phyloP scores from a whole-genome alignment of 345 rosid genomes.

The Boechera retrofracta region DNA sequence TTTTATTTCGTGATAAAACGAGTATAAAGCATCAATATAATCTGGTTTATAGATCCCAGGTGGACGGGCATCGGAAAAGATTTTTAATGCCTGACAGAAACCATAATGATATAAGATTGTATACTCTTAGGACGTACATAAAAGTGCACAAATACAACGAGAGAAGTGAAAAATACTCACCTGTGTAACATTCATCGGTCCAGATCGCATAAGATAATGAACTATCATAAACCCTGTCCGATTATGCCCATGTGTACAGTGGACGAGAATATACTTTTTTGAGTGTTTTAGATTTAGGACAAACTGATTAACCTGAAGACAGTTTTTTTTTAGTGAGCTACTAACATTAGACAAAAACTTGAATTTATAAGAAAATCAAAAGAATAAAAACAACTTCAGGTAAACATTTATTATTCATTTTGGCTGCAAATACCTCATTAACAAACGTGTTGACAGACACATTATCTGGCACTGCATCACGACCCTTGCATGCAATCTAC shows the following conservation, averaged over 20 bases:
- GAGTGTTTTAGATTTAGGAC: conserved; percentile 68
- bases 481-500: conserved; percentile 93
- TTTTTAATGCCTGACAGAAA: conserved; percentile 73
- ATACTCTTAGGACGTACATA: conserved; percentile 13
- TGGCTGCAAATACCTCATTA: conserved; percentile 63
- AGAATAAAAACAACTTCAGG: neutral
- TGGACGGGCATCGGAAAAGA: conserved; percentile 87
- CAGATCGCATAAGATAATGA: conserved; percentile 90
- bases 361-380: neutral
- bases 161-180: conserved; percentile 46
- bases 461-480: conserved; percentile 90
- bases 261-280: conserved; percentile 90
- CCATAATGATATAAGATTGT: conserved; percentile 21
- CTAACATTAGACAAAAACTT: conserved; percentile 7
- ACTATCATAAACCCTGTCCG: conserved; percentile 98
- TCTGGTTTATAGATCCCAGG: conserved; percentile 98
- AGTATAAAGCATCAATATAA: conserved; percentile 79
- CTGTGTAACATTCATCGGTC: conserved; percentile 79
- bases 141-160: conserved; percentile 11
- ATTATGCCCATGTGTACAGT: conserved; percentile 98
- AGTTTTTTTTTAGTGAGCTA: conserved; percentile 18
- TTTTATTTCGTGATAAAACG: conserved; percentile 91
- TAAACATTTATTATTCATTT: neutral
- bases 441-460: conserved; percentile 84
- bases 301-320: conserved; percentile 76